These are phyloP conservation scores for Komagataella populi DNA, from an alignment of 805 yeast genomes.

Conservation along the genomic window DNA sequence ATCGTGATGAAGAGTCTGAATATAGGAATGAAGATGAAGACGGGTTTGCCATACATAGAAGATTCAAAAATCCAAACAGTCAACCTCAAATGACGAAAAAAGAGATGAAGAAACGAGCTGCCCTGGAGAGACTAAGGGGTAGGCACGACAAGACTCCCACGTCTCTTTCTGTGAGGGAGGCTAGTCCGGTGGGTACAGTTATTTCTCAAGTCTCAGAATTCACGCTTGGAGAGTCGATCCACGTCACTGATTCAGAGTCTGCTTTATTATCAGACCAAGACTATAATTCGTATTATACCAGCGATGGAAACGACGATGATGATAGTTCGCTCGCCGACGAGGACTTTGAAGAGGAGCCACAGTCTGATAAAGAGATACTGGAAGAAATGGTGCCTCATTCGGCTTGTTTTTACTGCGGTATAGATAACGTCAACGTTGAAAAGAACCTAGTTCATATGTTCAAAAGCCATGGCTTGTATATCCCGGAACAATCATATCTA, in stretches of 20 bases:
- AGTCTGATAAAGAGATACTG: constrained; percentile 12
- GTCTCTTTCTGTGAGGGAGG: constrained; percentile 15
- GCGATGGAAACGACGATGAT: not conserved
- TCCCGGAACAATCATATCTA: constrained; percentile 27
- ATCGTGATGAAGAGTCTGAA: constrained; percentile 2
- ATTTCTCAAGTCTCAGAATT: constrained; percentile 41
- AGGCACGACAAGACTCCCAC: constrained; percentile 1
- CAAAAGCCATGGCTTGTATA: constrained; percentile 28
- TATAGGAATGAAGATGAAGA: constrained; percentile 33
- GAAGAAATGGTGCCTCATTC: constrained; percentile 21
- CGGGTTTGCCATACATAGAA: constrained; percentile 28
- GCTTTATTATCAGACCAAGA: not conserved
- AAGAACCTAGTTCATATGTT: constrained; percentile 24
- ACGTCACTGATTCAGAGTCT: constrained; percentile 2
- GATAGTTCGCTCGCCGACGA: constrained; percentile 1
- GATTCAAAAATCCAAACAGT: constrained; percentile 8
- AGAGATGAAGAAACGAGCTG: constrained; percentile 17
- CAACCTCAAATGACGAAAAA: constrained; percentile 25
- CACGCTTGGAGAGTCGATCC: constrained; percentile 31
- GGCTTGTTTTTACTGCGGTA: constrained; percentile 36
- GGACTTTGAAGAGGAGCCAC: constrained; percentile 8
- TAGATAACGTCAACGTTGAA: constrained; percentile 19
- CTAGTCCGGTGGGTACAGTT: constrained; percentile 42
- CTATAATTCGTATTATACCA: not conserved
- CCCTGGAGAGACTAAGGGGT: constrained; percentile 15